phyloP scores from a whole-genome alignment of 352 stramenopile genomes.

The Halophytophthora polymorphica region DNA sequence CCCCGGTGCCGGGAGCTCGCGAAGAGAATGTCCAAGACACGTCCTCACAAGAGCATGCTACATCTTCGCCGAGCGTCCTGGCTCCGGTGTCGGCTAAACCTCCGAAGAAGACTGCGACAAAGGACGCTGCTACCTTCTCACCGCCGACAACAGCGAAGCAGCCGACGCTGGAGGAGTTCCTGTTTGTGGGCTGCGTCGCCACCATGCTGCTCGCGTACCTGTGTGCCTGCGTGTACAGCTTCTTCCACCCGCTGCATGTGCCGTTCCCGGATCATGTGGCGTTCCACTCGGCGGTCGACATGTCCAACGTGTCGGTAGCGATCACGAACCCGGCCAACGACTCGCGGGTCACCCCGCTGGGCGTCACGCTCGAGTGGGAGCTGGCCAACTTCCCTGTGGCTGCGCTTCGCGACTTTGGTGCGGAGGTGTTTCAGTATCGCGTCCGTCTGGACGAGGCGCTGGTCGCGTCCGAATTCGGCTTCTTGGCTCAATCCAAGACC shows the following conservation, averaged over 20 bases:
- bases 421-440: constrained; percentile 45
- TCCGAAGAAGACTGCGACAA: background rate
- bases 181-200: constrained; percentile 23
- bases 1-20: too few species aligned
- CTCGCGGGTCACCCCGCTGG: constrained; percentile 10
- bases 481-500: constrained; percentile 9
- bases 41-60: too few species aligned
- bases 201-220: constrained; percentile 36
- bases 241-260: constrained; percentile 32
- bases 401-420: constrained; percentile 31
- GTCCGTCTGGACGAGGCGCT: constrained; percentile 32
- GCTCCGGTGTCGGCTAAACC: too few species aligned
- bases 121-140: background rate
- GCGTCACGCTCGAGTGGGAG: constrained; percentile 40
- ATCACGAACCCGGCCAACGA: constrained; percentile 30
- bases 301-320: constrained; percentile 41
- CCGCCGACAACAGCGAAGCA: background rate
- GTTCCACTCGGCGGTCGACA: constrained; percentile 36
- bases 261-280: constrained; percentile 31
- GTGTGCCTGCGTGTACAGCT: constrained; percentile 38
- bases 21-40: background rate
- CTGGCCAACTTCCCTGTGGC: constrained; percentile 34
- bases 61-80: too few species aligned
- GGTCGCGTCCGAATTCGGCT: constrained; percentile 36
- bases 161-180: constrained; percentile 15